Base-by-base conservation (phyloP, 208 protist species). In the Trypanosoma congolense region DNA sequence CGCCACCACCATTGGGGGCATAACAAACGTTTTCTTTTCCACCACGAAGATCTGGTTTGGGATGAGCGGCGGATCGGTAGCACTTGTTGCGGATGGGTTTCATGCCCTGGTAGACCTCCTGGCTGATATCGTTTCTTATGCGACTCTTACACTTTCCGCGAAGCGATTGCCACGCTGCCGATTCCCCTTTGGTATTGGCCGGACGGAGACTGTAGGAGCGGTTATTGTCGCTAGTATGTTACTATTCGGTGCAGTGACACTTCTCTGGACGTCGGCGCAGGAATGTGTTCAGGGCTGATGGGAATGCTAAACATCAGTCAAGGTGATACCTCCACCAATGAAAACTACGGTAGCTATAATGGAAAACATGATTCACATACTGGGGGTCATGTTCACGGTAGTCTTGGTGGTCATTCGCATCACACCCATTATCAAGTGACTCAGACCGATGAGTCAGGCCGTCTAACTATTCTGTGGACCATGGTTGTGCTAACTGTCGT, bases 71-170 rank as follows among this genome's bases (percentile, higher is more conserved):
- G 87, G 87, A 45, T 92, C 81, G 10, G 83, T 92, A 5, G 87
- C 87, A 14, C 75, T 94, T 35, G 65, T 94, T 28, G 87, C 87
- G 21, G 87, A 94, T 56, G 87, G 87, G 36, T 87, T 92, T 48
- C 87, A 94, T 53, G 58, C 87, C 6, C 53, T 94, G n/a, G 84
- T 82, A 6, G 87, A 94, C 61, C 67, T 94, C 41, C 38, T 90
- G 14, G 72, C 87, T 0, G 87, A 94, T 54, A 63, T 80, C 41
- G 70, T 92, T 48, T 94, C 87, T 18, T 94, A 89, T 57, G 48
- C 56, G 16, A 70, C 83, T 33, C 65, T 94, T 53, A 73, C 79
- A 0, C 64, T 90, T 40, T 78, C 83, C 10, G 55, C 54, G 30
- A 78, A 77, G 38, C 64, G 56, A 35, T 43, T 94, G 3, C 81